Base-by-base conservation (phyloP, 2,329 filamentous ascomycete genomes). In the Claviceps fusiformis region DNA sequence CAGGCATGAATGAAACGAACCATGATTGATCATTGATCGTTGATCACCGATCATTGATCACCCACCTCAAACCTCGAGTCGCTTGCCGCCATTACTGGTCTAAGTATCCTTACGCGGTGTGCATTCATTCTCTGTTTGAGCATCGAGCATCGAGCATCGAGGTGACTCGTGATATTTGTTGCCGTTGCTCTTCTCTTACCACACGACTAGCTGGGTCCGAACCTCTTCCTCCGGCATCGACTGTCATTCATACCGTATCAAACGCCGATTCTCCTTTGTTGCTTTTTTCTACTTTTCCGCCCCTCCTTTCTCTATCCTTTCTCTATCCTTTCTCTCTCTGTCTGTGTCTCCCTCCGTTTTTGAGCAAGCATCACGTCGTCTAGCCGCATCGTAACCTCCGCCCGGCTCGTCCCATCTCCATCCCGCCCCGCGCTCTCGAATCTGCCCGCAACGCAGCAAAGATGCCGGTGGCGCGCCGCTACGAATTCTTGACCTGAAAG, bases 401-500 rank as follows among this genome's bases (percentile, higher is more conserved):
- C 10, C 47, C 17, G 37, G n/a, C n/a, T 50, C 13, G n/a, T 17
- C 31, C 7, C 31, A 24, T 13, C 49, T n/a, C 43, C 51, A 10
- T n/a, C 31, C 37, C 9, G 35, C 39, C 5, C 9, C 52, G 52
- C 52, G 44, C 44, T n/a, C 37, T 41, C 44, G 17, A 27, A 29
- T 39, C 37, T 37, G 52, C 9, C 13, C n/a, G 4, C 33, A 29
- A n/a, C 19, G 27, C 11, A 27, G 53, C 39, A 43, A 60, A 56
- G 48, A 61, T 61, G 58, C 58, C 51, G 43, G 47, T 53, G 55
- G 50, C 49, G 55, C 58, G 49, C 48, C 37, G 45, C 49, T 41
- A 33, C 49, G 31, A 50, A 37, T 50, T 8, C 47, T 19, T 13
- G n/a, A 24, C 17, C n/a, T 50, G 24, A 29, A 46, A 45, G 43